Evolutionary conservation across 148 eudicot species (phyloP).

Genomic region (Mesembryanthemum crystallinum): DNA sequence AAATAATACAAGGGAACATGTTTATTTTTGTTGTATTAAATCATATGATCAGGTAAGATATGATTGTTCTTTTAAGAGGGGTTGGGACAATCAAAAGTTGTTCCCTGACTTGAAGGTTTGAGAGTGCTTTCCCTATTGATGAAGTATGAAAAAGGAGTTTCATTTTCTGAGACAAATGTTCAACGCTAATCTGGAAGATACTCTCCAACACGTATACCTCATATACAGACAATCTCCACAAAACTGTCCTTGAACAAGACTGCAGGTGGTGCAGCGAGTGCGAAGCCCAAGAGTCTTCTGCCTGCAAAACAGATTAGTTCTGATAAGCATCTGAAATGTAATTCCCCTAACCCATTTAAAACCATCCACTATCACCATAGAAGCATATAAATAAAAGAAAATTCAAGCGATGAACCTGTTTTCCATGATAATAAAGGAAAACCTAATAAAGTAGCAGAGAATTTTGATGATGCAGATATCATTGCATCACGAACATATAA

Average conservation of each 20-base stretch:
- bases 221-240: conserved; percentile 93
- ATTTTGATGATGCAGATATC: neutral
- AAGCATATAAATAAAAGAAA: neutral
- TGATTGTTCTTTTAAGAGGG: too few species aligned
- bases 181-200: neutral
- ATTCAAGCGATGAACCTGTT: too few species aligned
- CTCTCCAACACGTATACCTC: conserved; percentile 46
- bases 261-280: conserved; percentile 73
- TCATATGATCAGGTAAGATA: too few species aligned
- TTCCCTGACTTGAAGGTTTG: too few species aligned
- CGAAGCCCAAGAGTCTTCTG: conserved; percentile 95
- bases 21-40: too few species aligned
- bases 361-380: neutral
- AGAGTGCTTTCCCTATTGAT: too few species aligned
- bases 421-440: neutral
- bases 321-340: neutral
- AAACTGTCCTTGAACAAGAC: conserved; percentile 83
- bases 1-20: too few species aligned
- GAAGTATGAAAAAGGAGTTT: too few species aligned
- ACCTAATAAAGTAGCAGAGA: neutral
- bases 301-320: conserved; percentile 45
- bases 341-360: neutral
- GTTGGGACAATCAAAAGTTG: too few species aligned
- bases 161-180: neutral
- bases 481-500: neutral